Conservation (phyloP, 495 filamentous ascomycete species). For the Bathelium albidoporum region DNA sequence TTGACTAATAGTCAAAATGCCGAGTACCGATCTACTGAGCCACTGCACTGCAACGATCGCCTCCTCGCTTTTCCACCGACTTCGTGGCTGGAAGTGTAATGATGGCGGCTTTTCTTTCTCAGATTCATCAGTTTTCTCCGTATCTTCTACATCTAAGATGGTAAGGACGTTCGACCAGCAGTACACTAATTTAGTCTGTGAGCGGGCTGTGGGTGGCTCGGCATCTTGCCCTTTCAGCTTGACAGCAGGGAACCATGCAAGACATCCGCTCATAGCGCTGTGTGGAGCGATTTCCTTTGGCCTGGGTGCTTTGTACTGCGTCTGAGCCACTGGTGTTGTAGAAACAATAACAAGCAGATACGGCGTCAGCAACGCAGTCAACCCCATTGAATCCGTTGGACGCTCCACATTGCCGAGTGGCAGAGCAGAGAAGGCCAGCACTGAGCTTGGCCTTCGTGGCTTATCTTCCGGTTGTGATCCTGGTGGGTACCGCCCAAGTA, state of each 20-base stretch:
- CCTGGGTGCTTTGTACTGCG: slow-evolving; percentile 81
- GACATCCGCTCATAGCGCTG: slow-evolving; percentile 79
- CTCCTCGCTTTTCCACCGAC: slow-evolving; percentile 87
- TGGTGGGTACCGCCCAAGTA: slow-evolving; percentile 80
- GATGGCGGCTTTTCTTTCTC: slow-evolving; percentile 59
- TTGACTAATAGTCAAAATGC: slow-evolving; percentile 86
- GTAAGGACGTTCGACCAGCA: slow-evolving; percentile 97
- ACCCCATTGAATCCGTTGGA: slow-evolving; percentile 73
- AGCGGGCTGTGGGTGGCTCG: slow-evolving; percentile 39
- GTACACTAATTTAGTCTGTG: slow-evolving; percentile 84
- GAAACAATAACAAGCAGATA: slow-evolving; percentile 94
- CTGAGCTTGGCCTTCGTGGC: slow-evolving; percentile 83
- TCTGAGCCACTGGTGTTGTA: slow-evolving; percentile 89
- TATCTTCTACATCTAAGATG: slow-evolving; percentile 73
- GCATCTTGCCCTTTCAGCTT: slow-evolving; percentile 68
- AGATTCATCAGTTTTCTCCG: slow-evolving; percentile 49
- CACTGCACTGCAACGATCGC: slow-evolving; percentile 95
- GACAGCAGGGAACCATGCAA: slow-evolving; percentile 96
- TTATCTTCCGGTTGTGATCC: slow-evolving; percentile 41
- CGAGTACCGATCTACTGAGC: slow-evolving; percentile 88
- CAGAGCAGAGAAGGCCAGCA: slow-evolving; percentile 81
- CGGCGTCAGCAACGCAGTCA: slow-evolving; percentile 92
- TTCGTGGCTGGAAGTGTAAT: slow-evolving; percentile 71
- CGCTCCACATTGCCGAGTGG: slow-evolving; percentile 89
- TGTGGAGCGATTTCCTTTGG: slow-evolving; percentile 86